These are phyloP conservation scores for Phytophthora hibernalis DNA, from an alignment of 352 stramenopile species.

Conservation along the genomic window DNA sequence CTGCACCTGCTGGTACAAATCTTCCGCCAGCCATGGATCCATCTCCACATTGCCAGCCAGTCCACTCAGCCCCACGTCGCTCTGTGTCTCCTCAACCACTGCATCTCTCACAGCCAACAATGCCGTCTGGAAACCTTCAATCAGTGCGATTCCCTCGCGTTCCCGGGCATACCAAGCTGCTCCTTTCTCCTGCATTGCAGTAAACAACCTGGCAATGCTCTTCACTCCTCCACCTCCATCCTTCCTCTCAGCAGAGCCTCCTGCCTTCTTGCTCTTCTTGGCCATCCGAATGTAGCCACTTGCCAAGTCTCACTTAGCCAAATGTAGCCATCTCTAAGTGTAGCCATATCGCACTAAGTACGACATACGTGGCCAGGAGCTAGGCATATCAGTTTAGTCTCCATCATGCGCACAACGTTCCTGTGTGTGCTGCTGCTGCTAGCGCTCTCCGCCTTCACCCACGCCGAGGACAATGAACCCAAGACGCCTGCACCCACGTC, in stretches of 20 bases:
- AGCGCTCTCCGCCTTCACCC: constrained; percentile 6
- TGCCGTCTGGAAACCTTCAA: constrained; percentile 77
- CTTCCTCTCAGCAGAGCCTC: background rate
- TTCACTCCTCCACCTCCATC: background rate
- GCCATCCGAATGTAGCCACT: constrained; percentile 32
- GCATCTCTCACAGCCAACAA: constrained; percentile 50
- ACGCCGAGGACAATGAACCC: constrained; percentile 3
- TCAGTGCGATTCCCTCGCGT: constrained; percentile 66
- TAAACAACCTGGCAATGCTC: constrained; percentile 39
- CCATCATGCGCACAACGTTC: constrained; percentile 23
- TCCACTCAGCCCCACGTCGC: constrained; percentile 24
- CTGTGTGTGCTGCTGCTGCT: constrained; percentile 44
- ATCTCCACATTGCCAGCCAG: constrained; percentile 48
- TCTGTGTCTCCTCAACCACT: constrained; percentile 10
- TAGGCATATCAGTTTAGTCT: constrained; percentile 19
- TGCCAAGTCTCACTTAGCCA: background rate
- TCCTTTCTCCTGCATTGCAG: constrained; percentile 50
- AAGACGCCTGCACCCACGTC: constrained; percentile 33
- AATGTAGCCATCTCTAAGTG: constrained; percentile 2
- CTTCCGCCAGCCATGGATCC: constrained; percentile 75
- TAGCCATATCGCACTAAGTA: constrained; percentile 28
- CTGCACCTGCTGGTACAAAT: constrained; percentile 70
- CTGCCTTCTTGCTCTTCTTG: constrained; percentile 45
- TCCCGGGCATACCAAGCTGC: constrained; percentile 67
- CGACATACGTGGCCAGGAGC: constrained; percentile 19